Evolutionary conservation across 768 basidiomycete species (phyloP), one percentile per base, ranked within the genome.

Genomic region (Dendrothele bispora): DNA sequence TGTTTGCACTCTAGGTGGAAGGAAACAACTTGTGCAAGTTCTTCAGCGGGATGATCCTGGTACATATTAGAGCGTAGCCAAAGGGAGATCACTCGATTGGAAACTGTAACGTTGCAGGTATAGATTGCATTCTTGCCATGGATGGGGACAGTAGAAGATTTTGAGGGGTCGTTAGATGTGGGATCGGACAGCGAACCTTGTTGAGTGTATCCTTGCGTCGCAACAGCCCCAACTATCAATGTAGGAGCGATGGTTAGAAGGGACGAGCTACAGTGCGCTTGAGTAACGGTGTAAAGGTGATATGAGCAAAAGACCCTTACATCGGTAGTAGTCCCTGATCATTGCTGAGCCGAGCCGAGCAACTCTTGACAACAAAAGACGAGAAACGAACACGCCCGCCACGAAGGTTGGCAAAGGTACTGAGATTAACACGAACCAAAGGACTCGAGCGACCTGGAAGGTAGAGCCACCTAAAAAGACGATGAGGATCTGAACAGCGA

Each of bases 381-480:
- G 90, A 91, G 3, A 87, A 85, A 27, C 90, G 82, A 38, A 93
- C 67, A 48, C 95, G 85, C 17, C 84, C 95, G 27, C 95, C 94
- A 43, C 94, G 88, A 39, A 95, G 71, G 46, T 84, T 83, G 2
- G 84, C 69, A 65, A 95, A 98, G 1, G 84, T 87, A 30, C 72
- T 70, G 43, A 99, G 79, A 62, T 95, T 92, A 65, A 97, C 91
- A 48, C 86, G 84, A 30, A 95, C 84, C 46, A 83, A 74, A 37
- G 83, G 40, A 98, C 83, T 7, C 62, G 74, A 0, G 82, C 85
- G 8, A 98, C 95, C 59, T 88, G 84, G 75, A 99, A 98, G 0
- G 94, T 94, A 3, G 88, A 78, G 28, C 90, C 87, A 34, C 93
- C 95, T 34, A 98, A 75, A 59, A 92, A 91, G 44, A 97, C 88